Conservation (phyloP, 768 basidiomycete genomes). For the Amanita polypyramis region DNA sequence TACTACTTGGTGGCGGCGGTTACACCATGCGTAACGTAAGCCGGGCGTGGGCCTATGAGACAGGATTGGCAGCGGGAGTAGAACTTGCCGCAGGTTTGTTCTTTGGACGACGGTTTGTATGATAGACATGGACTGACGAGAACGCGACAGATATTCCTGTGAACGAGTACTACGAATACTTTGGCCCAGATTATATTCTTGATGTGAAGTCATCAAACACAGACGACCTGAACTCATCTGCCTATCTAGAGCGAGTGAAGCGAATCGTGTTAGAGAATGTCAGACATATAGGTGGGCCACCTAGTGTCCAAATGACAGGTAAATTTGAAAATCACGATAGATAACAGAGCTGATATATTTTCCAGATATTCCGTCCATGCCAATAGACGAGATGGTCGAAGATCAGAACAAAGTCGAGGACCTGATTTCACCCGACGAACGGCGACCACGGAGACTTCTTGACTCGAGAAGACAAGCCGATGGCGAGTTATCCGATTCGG, state of each 20-base stretch:
- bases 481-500: conserved; percentile 91
- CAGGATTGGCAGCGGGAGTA: conserved; percentile 94
- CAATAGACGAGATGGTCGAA: conserved; percentile 79
- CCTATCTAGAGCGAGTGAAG: conserved; percentile 90
- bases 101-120: neutral
- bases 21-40: conserved; percentile 99
- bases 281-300: conserved; percentile 76
- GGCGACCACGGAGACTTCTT: conserved; percentile 65
- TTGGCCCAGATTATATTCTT: conserved; percentile 93
- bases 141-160: conserved; percentile 73
- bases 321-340: conserved; percentile 11
- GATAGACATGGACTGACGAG: neutral
- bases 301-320: conserved; percentile 90
- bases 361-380: conserved; percentile 73
- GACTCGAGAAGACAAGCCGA: conserved; percentile 79
- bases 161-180: conserved; percentile 99
- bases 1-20: conserved; percentile 92
- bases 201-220: conserved; percentile 93
- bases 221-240: conserved; percentile 88
- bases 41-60: conserved; percentile 96
- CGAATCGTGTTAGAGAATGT: conserved; percentile 88
- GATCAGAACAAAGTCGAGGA: conserved; percentile 80
- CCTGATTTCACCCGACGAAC: conserved; percentile 61
- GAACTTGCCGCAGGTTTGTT: conserved; percentile 75
- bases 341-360: neutral